These are phyloP conservation scores for Candida dendrica DNA, from an alignment of 805 yeast species.

Conservation along the genomic window DNA sequence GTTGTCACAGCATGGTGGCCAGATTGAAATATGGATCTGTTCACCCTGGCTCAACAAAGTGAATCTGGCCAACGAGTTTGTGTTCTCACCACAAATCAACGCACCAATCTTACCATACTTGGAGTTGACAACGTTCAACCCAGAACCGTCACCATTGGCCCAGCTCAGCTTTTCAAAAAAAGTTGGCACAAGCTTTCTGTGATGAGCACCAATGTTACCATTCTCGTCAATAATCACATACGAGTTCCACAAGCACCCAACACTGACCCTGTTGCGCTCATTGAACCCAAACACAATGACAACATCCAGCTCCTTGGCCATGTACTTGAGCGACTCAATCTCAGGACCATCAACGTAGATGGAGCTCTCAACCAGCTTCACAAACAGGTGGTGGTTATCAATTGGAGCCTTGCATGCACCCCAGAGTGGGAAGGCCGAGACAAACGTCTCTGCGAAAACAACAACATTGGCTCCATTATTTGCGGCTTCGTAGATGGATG, in stretches of 20 bases:
- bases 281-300: conserved; percentile 18
- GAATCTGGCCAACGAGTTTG: conserved; percentile 19
- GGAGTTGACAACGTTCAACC: conserved; percentile 15
- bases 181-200: conserved; percentile 17
- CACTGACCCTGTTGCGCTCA: conserved; percentile 15
- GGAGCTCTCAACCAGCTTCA: conserved; percentile 14
- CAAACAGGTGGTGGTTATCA: conserved; percentile 18
- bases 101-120: conserved; percentile 16
- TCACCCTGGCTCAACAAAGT: conserved; percentile 19
- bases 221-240: conserved; percentile 14
- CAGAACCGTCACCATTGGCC: conserved; percentile 19
- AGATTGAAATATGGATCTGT: conserved; percentile 16
- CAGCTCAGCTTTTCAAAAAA: conserved; percentile 15
- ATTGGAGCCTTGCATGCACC: conserved; percentile 18
- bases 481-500: conserved; percentile 13
- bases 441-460: conserved; percentile 17
- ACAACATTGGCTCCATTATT: conserved; percentile 15
- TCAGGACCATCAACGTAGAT: conserved; percentile 21
- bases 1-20: conserved; percentile 15
- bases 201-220: conserved; percentile 14
- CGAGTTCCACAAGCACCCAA: conserved; percentile 21
- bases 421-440: conserved; percentile 19
- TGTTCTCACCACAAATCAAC: conserved; percentile 18
- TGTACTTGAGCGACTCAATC: conserved; percentile 6
- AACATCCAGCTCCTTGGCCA: conserved; percentile 13